Evolutionary conservation across 352 stramenopile species (phyloP).

Genomic region (Phytophthora sansomeana): DNA sequence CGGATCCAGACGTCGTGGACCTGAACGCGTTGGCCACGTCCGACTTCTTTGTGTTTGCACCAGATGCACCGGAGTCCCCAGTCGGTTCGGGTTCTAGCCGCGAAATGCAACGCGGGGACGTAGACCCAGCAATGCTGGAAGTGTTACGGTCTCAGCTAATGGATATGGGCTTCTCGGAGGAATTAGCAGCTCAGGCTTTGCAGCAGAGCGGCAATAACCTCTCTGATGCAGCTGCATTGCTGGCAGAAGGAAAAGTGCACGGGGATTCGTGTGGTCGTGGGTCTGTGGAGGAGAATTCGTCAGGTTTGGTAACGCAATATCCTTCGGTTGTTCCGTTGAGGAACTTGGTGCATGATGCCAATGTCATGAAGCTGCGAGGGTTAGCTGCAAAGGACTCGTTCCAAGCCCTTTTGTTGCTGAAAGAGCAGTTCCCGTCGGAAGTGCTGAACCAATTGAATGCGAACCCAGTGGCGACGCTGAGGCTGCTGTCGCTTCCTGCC

Average conservation of each 20-base stretch:
- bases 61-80: constrained; percentile 30
- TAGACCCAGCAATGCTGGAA: constrained; percentile 19
- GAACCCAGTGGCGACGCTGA: constrained; percentile 49
- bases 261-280: not conserved
- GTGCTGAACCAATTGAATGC: constrained; percentile 54
- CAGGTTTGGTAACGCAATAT: constrained; percentile 5
- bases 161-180: constrained; percentile 64
- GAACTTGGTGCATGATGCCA: constrained; percentile 28
- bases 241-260: constrained; percentile 36
- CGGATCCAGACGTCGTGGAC: constrained; percentile 66
- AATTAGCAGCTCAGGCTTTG: constrained; percentile 42
- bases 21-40: constrained; percentile 52
- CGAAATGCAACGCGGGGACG: constrained; percentile 20
- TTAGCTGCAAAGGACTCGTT: constrained; percentile 47
- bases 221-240: constrained; percentile 43
- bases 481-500: constrained; percentile 37
- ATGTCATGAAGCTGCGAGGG: constrained; percentile 39
- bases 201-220: constrained; percentile 42
- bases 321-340: constrained; percentile 37
- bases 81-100: constrained; percentile 4
- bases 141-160: constrained; percentile 48
- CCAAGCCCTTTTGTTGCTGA: constrained; percentile 57
- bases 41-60: constrained; percentile 77
- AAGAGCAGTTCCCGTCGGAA: constrained; percentile 49
- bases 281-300: not conserved